Percentiles rank a stretch among this genome's conserved stretches.
phyloP scores from a whole-genome alignment of 331 rosid genomes.

The Erythrophleum ivorense region DNA sequence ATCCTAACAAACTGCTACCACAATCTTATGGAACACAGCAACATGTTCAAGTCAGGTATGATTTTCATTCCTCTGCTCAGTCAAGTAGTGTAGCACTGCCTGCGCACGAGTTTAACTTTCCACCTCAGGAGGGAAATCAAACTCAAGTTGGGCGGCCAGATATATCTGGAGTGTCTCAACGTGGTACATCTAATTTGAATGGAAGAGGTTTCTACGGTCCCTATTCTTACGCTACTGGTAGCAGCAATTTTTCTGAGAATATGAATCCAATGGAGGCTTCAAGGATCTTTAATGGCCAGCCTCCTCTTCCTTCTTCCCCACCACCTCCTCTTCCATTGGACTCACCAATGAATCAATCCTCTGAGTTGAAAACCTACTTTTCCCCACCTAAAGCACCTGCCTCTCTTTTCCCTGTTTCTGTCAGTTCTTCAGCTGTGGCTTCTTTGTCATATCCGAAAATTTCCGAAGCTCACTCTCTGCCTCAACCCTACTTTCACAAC shows the following conservation, averaged over 20 bases:
- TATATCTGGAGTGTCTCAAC: not conserved
- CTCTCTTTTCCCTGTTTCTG: conserved; percentile 69
- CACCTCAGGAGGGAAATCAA: conserved; percentile 26
- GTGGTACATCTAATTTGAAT: conserved; percentile 28
- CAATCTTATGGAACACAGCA: conserved; percentile 44
- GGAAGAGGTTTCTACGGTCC: conserved; percentile 43
- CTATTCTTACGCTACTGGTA: conserved; percentile 42
- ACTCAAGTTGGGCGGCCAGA: conserved; percentile 27
- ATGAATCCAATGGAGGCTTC: conserved; percentile 51
- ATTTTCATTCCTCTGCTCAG: conserved; percentile 7
- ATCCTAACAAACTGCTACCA: conserved; percentile 35
- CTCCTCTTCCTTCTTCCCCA: conserved; percentile 81
- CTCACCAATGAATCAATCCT: conserved; percentile 45
- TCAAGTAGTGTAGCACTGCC: not conserved
- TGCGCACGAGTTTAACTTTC: conserved; percentile 32
- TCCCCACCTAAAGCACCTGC: conserved; percentile 54
- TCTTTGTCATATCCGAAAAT: conserved; percentile 54
- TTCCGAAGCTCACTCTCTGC: conserved; percentile 51
- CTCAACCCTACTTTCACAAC: conserved; percentile 59
- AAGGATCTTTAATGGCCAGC: conserved; percentile 56
- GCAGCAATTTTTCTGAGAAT: conserved; percentile 40
- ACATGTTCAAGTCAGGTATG: conserved; percentile 39
- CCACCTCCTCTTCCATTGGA: conserved; percentile 80
- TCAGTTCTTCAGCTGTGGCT: conserved; percentile 44
- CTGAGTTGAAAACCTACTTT: conserved; percentile 43